A percentile compares a stretch with the other conserved stretches of the same genome.
phyloP scores from a whole-genome alignment of 2,329 filamentous ascomycete species.

The Aspergillus aculeatinus region DNA sequence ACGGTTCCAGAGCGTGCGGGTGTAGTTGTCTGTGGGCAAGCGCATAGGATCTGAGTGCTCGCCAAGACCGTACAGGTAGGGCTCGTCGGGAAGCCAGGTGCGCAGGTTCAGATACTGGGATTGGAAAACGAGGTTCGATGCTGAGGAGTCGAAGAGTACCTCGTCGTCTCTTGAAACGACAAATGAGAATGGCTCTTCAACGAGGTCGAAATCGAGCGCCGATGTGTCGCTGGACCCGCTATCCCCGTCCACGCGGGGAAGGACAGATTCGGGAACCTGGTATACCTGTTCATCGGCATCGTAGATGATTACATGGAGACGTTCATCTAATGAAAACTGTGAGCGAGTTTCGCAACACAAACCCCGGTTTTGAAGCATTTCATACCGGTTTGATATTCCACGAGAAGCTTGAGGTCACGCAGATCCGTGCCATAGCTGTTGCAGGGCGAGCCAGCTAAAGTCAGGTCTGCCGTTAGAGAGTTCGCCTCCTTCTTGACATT shows the following conservation, averaged over 20 bases:
- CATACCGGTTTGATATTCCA: slow-evolving; percentile 62
- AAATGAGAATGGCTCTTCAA: slow-evolving; percentile 66
- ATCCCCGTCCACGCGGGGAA: slow-evolving; percentile 57
- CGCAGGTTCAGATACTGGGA: slow-evolving; percentile 73
- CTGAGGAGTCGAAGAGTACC: slow-evolving; percentile 67
- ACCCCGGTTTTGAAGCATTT: neutral
- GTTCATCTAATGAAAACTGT: slow-evolving; percentile 49
- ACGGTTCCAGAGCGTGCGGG: slow-evolving; percentile 67
- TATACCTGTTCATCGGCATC: slow-evolving; percentile 70
- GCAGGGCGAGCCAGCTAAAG: slow-evolving; percentile 65
- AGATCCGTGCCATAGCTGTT: slow-evolving; percentile 61
- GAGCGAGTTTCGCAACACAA: neutral
- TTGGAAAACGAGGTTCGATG: slow-evolving; percentile 68
- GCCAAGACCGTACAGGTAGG: slow-evolving; percentile 75
- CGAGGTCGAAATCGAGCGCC: slow-evolving; percentile 50
- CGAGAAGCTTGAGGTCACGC: slow-evolving; percentile 55
- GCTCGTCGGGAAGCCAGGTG: slow-evolving; percentile 66
- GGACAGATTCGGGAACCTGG: slow-evolving; percentile 68
- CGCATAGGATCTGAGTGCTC: slow-evolving; percentile 72
- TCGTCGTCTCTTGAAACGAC: slow-evolving; percentile 48
- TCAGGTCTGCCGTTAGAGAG: slow-evolving; percentile 68
- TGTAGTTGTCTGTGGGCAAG: slow-evolving; percentile 67
- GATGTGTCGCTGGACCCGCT: slow-evolving; percentile 48
- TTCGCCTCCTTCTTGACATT: slow-evolving; percentile 33
- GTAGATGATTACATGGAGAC: slow-evolving; percentile 73